Evolutionary conservation across 2,329 filamentous ascomycete species (phyloP), one percentile per base, ranked within the genome.

Genomic region (Teratosphaeria gauchensis): DNA sequence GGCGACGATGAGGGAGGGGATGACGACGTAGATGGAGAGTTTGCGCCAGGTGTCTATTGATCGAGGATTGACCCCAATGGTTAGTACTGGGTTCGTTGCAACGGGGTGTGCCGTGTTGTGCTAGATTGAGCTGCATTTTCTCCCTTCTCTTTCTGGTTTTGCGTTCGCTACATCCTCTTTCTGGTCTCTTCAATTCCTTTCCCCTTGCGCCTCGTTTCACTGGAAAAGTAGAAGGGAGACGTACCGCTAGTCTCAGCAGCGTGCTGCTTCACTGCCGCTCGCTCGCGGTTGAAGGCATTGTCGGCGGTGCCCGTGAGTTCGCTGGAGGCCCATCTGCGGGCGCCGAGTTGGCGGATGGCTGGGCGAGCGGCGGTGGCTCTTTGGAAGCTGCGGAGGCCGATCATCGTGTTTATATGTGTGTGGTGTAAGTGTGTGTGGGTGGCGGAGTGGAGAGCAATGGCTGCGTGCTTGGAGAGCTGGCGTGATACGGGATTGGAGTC

Each of bases 221-320:
- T n/a, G n/a, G n/a, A n/a, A n/a, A n/a, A n/a, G n/a, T n/a, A n/a
- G n/a, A n/a, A n/a, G n/a, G n/a, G n/a, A n/a, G 19, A 83, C 88
- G 75, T 74, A 96, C 92, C 87, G 76, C 87, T 88, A 67, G 90
- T 94, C 72, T 83, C 82, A 67, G 81, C 84, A 71, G 94, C 94
- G 77, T 99, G 94, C 69, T 90, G 85, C 82, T 95, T 92, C 73
- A 96, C 89, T 71, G 88, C 89, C 74, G 85, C 81, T 74, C 94
- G 86, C 83, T 99, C 94, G 71, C 88, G 86, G 81, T 95, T 87
- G 83, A 97, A 99, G 72, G 86, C 85, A 79, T 95, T 97, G 80
- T 96, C 89, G 75, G 81, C 80, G 59, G 81, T 74, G 70, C 86
- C 84, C 53, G 75, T 70, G 69, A 89, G 63, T 59, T 56, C 59